A percentile compares a stretch with the other conserved stretches of the same genome.
Evolutionary conservation across 2,329 filamentous ascomycete species (phyloP).

Genomic region (Canariomyces notabilis): DNA sequence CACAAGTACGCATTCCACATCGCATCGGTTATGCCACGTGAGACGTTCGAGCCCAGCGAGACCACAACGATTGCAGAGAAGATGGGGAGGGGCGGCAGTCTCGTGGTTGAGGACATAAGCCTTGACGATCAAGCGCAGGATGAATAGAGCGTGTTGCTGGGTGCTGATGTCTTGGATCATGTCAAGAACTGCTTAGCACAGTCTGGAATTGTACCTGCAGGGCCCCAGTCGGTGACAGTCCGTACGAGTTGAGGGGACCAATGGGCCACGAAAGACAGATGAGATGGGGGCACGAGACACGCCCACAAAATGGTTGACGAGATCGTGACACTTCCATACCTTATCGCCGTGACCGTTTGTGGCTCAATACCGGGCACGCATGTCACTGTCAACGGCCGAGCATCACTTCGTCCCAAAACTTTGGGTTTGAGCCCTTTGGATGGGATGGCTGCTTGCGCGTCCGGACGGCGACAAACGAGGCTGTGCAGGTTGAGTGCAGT

Average conservation of each 20-base stretch:
- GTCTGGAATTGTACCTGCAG: too few relatives aligned
- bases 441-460: slow-evolving; percentile 15
- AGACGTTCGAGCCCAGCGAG: slow-evolving; percentile 67
- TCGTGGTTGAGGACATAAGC: slow-evolving; percentile 70
- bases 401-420: not conserved
- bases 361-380: too few relatives aligned
- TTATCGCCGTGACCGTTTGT: too few relatives aligned
- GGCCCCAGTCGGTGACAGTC: too few relatives aligned
- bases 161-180: not conserved
- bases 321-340: too few relatives aligned
- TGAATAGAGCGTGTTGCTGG: not conserved
- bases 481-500: slow-evolving; percentile 8
- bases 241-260: too few relatives aligned
- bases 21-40: slow-evolving; percentile 77
- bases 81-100: slow-evolving; percentile 77
- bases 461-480: slow-evolving; percentile 10
- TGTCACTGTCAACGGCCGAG: not conserved
- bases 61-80: slow-evolving; percentile 63
- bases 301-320: too few relatives aligned
- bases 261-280: too few relatives aligned
- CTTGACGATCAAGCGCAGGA: slow-evolving; percentile 31
- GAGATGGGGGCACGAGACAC: too few relatives aligned
- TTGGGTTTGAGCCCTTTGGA: not conserved
- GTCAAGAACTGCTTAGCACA: too few relatives aligned
- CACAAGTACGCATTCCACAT: slow-evolving; percentile 84